phyloP scores from a whole-genome alignment of 2,329 filamentous ascomycete genomes.

The Xylaria sp. region DNA sequence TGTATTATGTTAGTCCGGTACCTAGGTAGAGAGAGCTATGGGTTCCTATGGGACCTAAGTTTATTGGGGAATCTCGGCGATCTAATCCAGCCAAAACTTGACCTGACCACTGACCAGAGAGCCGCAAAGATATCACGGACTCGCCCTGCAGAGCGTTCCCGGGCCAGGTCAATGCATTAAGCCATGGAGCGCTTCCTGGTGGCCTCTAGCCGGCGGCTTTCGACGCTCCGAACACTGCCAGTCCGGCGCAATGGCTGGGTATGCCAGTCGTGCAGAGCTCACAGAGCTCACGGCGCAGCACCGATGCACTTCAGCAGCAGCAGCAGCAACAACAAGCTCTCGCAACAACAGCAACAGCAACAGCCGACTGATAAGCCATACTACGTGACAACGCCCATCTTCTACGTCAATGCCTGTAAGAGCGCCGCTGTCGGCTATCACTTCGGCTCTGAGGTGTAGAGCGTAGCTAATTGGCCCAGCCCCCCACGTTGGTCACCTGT shows the following conservation, averaged over 20 bases:
- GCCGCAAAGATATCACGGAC: not conserved
- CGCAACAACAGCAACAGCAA: not conserved
- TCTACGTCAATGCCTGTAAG: conserved; percentile 95
- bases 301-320: conserved; percentile 34
- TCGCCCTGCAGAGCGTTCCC: not conserved
- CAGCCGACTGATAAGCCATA: conserved; percentile 69
- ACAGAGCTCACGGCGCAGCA: conserved; percentile 4
- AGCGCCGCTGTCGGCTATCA: not conserved
- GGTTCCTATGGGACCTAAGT: too few species aligned
- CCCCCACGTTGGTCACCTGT: conserved; percentile 93
- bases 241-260: conserved; percentile 33
- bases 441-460: too few species aligned
- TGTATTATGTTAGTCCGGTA: too few species aligned
- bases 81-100: too few species aligned
- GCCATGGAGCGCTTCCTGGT: conserved; percentile 33
- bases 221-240: conserved; percentile 16
- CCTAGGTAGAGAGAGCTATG: too few species aligned
- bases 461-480: conserved; percentile 55
- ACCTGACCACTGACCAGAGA: not conserved
- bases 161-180: not conserved
- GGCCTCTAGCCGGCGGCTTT: conserved; percentile 28
- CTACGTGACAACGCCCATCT: conserved; percentile 96
- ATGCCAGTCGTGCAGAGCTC: conserved; percentile 36
- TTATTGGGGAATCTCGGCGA: too few species aligned
- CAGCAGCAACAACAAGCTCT: not conserved